A percentile compares a stretch with the other conserved stretches of the same genome.
Conservation (phyloP, 768 basidiomycete species). For the Leccinum longicurvipes region DNA sequence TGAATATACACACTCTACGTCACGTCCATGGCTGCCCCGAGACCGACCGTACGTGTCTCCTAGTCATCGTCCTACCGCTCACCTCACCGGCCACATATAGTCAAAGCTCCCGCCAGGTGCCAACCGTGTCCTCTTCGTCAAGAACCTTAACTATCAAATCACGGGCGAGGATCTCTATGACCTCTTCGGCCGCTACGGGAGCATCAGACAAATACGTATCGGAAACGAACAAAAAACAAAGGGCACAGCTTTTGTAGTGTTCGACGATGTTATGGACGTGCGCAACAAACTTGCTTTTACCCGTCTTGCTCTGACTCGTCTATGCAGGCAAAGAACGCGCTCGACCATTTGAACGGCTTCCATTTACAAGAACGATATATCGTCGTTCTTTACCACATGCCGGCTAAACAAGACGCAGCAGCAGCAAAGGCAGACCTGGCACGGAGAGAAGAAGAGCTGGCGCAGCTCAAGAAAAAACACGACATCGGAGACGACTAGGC, state of each 20-base stretch:
- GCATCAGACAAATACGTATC: constrained; percentile 91
- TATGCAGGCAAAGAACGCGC: constrained; percentile 86
- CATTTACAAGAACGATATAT: constrained; percentile 98
- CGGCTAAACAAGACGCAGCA: constrained; percentile 92
- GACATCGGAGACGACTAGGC: constrained; percentile 69
- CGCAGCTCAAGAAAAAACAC: constrained; percentile 81
- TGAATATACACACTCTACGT: not conserved
- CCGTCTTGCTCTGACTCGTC: constrained; percentile 13
- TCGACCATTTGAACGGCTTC: constrained; percentile 96
- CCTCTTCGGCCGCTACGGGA: constrained; percentile 95
- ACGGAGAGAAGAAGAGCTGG: constrained; percentile 86
- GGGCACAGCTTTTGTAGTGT: constrained; percentile 96
- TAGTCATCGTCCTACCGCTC: not conserved
- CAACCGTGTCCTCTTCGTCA: constrained; percentile 89
- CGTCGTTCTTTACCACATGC: constrained; percentile 97
- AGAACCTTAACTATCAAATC: constrained; percentile 90
- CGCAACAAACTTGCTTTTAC: constrained; percentile 23
- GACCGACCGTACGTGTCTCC: constrained; percentile 54
- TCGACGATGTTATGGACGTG: constrained; percentile 95
- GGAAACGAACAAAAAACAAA: constrained; percentile 90
- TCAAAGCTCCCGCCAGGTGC: constrained; percentile 89
- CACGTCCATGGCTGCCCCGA: constrained; percentile 55
- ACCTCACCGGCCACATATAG: constrained; percentile 36
- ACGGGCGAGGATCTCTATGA: constrained; percentile 95
- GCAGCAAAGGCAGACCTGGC: constrained; percentile 91